Evolutionary conservation across 257 asterid species (phyloP).

Genomic region (Solanum medicagineum): DNA sequence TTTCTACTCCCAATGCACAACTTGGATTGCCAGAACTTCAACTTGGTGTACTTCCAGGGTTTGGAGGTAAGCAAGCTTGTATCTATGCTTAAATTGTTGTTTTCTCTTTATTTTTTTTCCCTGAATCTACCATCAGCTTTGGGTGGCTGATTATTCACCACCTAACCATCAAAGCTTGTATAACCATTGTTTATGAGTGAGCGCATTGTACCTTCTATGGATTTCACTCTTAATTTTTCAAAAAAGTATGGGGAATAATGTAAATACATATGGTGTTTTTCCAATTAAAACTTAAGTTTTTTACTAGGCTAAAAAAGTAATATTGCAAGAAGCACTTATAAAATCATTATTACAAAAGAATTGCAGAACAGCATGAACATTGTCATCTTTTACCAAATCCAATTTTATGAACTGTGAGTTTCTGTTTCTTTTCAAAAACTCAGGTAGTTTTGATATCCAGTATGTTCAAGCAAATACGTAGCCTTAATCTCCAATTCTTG

Average conservation of each 20-base stretch:
- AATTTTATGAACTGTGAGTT: background rate
- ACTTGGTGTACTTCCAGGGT: constrained; percentile 95
- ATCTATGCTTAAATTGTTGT: background rate
- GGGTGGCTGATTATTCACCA: background rate
- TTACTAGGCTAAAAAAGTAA: background rate
- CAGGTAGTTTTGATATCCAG: background rate
- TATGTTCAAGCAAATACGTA: background rate
- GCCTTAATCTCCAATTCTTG: background rate
- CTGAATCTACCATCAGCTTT: background rate
- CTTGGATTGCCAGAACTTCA: constrained; percentile 97
- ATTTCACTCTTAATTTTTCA: background rate
- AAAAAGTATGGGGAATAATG: background rate
- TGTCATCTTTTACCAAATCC: background rate
- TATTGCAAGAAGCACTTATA: background rate
- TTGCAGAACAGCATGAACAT: background rate
- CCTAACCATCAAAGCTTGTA: background rate
- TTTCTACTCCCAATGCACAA: constrained; percentile 83
- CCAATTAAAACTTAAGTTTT: background rate
- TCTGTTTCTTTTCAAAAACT: background rate
- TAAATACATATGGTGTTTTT: background rate
- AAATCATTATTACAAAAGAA: background rate
- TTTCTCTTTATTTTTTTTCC: background rate
- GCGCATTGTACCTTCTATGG: background rate
- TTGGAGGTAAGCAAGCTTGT: constrained; percentile 57
- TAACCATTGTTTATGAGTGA: background rate